Evolutionary conservation across 73 alveolate genomes (phyloP).

Genomic region (Blepharisma stoltei): DNA sequence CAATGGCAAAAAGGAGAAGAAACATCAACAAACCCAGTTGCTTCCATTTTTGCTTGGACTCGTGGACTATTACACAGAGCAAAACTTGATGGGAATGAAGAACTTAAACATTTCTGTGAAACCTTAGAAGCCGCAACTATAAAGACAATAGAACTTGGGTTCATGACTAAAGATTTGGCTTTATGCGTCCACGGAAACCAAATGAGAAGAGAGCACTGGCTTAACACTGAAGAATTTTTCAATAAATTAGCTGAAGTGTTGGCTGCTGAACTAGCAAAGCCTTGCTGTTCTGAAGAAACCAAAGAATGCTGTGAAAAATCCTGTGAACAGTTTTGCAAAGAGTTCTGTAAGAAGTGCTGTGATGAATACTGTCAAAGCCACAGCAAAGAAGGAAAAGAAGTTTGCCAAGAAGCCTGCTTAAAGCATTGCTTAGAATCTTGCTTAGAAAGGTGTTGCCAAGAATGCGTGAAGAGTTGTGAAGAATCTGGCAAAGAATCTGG

Average conservation of each 20-base stretch:
- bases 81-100: slow-evolving; percentile 71
- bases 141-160: slow-evolving; percentile 66
- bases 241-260: slow-evolving; percentile 41
- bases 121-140: slow-evolving; percentile 64
- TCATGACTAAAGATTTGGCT: slow-evolving; percentile 85
- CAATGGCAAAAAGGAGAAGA: slow-evolving; percentile 74
- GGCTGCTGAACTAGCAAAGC: neutral
- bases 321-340: too few species aligned
- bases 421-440: too few species aligned
- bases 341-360: too few species aligned
- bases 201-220: slow-evolving; percentile 32
- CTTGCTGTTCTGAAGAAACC: too few species aligned
- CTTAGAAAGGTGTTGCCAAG: too few species aligned
- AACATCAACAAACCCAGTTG: slow-evolving; percentile 86
- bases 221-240: slow-evolving; percentile 42
- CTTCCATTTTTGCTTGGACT: slow-evolving; percentile 89
- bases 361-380: too few species aligned
- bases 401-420: too few species aligned
- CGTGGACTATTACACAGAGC: slow-evolving; percentile 82
- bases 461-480: too few species aligned
- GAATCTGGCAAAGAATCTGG: too few species aligned
- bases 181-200: slow-evolving; percentile 60
- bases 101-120: slow-evolving; percentile 48
- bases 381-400: too few species aligned
- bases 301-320: too few species aligned